Evolutionary conservation across 495 filamentous ascomycete species (phyloP), one percentile per base, ranked within the genome.

Genomic region (Amorphotheca resinae): DNA sequence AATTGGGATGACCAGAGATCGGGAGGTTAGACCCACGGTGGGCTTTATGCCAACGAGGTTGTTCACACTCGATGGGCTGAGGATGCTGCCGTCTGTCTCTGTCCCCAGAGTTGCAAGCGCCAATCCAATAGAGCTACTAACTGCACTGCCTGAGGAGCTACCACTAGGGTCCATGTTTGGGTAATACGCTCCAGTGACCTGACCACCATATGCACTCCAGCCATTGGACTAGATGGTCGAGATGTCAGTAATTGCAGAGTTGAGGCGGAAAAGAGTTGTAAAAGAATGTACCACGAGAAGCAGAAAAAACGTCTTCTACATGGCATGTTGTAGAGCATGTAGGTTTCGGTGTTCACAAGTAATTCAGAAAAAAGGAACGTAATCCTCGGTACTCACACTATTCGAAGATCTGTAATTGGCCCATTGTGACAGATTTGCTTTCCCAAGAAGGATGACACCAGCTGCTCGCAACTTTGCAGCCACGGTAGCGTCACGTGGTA

Each of bases 11-110:
- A 80, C 76, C 16, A 77, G 61, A 41, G 68, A 56, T 8, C 76
- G 60, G 12, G 72, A 77, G 7, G 75, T 81, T n/a, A 80, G 64
- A 0, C 80, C 80, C 9, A 82, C 76, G 0, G 78, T 80, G 9
- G 80, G 79, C 57, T 83, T 84, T 57, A 79, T 70, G 5, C 73
- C 60, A 42, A 70, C 72, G 9, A 73, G 42, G 1, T 59, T 64
- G 9, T 64, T 62, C 2, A 61, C 45, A n/a, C 50, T 59, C 1
- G 64, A 58, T 0, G 69, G 64, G 1, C 39, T 41, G 11, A 68
- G 38, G 15, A 70, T 57, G 1, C 65, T 72, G 0, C 67, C 64
- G 38, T 62, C 56, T 1, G 68, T 70, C 38, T 74, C 70, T 4
- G 66, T 65, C 0, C 68, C 69, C 0, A 74, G 43, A 0, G 65